Base-by-base conservation (phyloP, 2,329 filamentous ascomycete genomes). In the Verruconis gallopava region DNA sequence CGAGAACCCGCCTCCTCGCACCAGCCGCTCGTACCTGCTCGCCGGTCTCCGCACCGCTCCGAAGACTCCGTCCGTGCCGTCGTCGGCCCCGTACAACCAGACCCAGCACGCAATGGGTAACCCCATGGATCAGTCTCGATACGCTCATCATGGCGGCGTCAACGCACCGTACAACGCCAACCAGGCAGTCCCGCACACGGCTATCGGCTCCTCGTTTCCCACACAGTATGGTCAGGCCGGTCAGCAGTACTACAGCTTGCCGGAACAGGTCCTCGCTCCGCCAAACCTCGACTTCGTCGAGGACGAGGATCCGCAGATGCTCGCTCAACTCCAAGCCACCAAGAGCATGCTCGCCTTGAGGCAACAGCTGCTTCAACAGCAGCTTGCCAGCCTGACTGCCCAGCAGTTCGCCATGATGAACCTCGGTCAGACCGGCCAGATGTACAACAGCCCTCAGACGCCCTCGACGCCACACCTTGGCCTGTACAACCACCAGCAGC, bases 291-390 rank as follows among this genome's bases (percentile, higher is more conserved):
- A 85, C 53, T 72, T 91, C 40, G 72, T 78, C 52, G 71, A 71
- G 37, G 76, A 81, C 51, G 74, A 83, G 47, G 91, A 96, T 54
- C 85, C 88, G 40, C 80, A 76, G 47, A 62, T 93, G 41, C 91
- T 94, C 51, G 84, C 86, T 41, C 85, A 94, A 62, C 71, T 96
- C 49, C 75, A 95, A 55, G 82, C 85, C 44, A 93, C 86, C 54
- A 94, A 95, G 60, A 67, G 91, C 58, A 93, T 93, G 56, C 73
- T 98, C 39, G 85, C 86, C 32, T 85, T 94, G 57, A 88, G 94
- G 64, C 89, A 96, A 64, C 86, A 94, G 65, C 81, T 84, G 49
- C 44, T 46, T 18, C 88, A 96, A 64, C 88, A 95, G 65, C 86
- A 96, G 65, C 73, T 96, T 50, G 75, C 85, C 51, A 83, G 69